Evolutionary conservation across 345 rosid species (phyloP).

Genomic region (Populus pruinosa): DNA sequence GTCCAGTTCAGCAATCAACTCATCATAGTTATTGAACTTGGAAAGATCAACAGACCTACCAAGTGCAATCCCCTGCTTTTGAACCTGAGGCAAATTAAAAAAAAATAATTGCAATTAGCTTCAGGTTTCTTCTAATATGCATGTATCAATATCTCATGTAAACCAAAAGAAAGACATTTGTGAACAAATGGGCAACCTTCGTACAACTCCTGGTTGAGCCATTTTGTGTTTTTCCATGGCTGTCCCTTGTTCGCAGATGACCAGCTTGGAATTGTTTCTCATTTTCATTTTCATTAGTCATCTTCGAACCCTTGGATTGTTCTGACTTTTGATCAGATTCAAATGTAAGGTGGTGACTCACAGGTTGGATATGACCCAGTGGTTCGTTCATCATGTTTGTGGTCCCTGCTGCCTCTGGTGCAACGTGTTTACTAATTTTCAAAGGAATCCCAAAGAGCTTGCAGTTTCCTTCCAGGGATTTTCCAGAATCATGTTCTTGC

Average conservation of each 20-base stretch:
- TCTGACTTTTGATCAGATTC: slow-evolving; percentile 24
- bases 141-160: background rate
- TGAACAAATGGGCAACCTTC: slow-evolving; percentile 32
- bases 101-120: background rate
- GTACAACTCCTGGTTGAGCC: slow-evolving; percentile 46
- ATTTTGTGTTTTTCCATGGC: slow-evolving; percentile 26
- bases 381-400: slow-evolving; percentile 6
- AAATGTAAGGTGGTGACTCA: slow-evolving; percentile 9
- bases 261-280: slow-evolving; percentile 37
- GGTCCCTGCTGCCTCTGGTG: slow-evolving; percentile 15
- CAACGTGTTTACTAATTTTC: slow-evolving; percentile 14
- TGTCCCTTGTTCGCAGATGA: slow-evolving; percentile 37
- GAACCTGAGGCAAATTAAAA: slow-evolving; percentile 31
- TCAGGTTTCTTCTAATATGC: background rate
- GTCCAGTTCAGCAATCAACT: slow-evolving; percentile 49
- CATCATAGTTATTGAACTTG: slow-evolving; percentile 43
- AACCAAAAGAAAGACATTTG: background rate
- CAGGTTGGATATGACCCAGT: slow-evolving; percentile 6
- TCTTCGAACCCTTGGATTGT: slow-evolving; percentile 22
- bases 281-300: slow-evolving; percentile 32
- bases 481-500: slow-evolving; percentile 27
- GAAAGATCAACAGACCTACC: slow-evolving; percentile 55
- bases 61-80: slow-evolving; percentile 51
- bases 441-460: slow-evolving; percentile 54
- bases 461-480: slow-evolving; percentile 34